phyloP scores from a whole-genome alignment of 2,329 filamentous ascomycete genomes.

The Polytolypa hystricis region DNA sequence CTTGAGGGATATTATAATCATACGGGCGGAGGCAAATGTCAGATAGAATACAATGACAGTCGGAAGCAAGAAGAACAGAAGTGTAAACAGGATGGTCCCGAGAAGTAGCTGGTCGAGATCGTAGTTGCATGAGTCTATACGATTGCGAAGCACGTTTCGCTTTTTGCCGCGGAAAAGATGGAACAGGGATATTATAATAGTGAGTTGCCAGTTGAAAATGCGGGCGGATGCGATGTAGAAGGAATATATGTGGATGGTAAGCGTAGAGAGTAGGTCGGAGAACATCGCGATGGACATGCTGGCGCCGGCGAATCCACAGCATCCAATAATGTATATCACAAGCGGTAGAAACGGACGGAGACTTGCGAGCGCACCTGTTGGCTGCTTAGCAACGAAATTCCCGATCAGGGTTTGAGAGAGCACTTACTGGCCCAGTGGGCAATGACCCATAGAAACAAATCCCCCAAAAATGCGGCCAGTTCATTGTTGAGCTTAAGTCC shows the following conservation, averaged over 20 bases:
- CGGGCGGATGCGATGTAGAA: conserved; percentile 95
- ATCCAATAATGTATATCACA: conserved; percentile 85
- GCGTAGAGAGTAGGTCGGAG: conserved; percentile 79
- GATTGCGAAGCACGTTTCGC: conserved; percentile 88
- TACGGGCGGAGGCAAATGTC: conserved; percentile 86
- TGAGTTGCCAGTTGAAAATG: conserved; percentile 98
- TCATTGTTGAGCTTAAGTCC: conserved; percentile 93
- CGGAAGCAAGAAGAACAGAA: conserved; percentile 87
- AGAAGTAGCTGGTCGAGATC: conserved; percentile 93
- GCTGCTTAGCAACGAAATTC: conserved; percentile 5
- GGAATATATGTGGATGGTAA: conserved; percentile 93
- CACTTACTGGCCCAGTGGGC: conserved; percentile 83
- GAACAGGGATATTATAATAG: conserved; percentile 93
- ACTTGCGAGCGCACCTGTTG: conserved; percentile 58
- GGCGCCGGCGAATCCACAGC: conserved; percentile 88
- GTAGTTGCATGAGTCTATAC: conserved; percentile 98
- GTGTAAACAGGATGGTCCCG: conserved; percentile 89
- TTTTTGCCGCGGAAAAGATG: conserved; percentile 98
- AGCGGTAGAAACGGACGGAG: conserved; percentile 71
- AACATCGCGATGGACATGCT: conserved; percentile 95
- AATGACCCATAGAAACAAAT: conserved; percentile 96
- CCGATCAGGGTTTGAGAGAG: not conserved
- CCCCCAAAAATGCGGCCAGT: conserved; percentile 83
- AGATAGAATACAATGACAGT: conserved; percentile 95
- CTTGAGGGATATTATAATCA: conserved; percentile 90